phyloP scores from a whole-genome alignment of 441 rosid species.

The Gossypium aridum region DNA sequence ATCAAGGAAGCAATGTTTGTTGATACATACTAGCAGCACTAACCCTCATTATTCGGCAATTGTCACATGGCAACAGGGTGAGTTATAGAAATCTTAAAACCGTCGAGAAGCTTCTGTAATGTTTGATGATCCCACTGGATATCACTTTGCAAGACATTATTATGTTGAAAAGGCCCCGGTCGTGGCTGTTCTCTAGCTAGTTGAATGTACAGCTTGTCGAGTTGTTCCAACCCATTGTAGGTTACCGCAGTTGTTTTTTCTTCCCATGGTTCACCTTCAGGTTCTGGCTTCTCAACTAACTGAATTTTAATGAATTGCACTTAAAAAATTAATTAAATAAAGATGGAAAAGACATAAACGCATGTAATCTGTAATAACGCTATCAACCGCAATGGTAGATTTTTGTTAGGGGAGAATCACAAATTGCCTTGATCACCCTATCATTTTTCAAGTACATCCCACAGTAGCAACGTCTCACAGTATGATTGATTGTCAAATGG shows the following conservation, averaged over 20 bases:
- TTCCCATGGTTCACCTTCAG: constrained; percentile 9
- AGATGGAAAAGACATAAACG: background rate
- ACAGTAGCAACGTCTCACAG: background rate
- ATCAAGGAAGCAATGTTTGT: background rate
- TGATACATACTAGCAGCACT: background rate
- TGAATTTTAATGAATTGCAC: constrained; percentile 22
- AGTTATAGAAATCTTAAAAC: constrained; percentile 43
- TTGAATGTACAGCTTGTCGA: background rate
- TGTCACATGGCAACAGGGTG: background rate
- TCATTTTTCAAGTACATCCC: background rate
- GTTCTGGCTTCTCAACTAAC: constrained; percentile 39
- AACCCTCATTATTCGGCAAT: background rate
- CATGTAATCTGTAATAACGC: background rate
- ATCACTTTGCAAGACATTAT: constrained; percentile 32
- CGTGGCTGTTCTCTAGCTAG: constrained; percentile 2
- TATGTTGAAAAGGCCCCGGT: constrained; percentile 1
- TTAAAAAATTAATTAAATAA: background rate
- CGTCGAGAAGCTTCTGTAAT: constrained; percentile 44
- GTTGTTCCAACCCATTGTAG: constrained; percentile 2
- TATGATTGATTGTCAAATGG: background rate
- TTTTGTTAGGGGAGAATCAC: background rate
- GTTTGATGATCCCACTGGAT: constrained; percentile 59
- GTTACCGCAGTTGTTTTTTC: background rate
- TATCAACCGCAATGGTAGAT: background rate
- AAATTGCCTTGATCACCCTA: background rate